Evolutionary conservation across 2,329 filamentous ascomycete species (phyloP).

Genomic region (Trichoderma pleuroti): DNA sequence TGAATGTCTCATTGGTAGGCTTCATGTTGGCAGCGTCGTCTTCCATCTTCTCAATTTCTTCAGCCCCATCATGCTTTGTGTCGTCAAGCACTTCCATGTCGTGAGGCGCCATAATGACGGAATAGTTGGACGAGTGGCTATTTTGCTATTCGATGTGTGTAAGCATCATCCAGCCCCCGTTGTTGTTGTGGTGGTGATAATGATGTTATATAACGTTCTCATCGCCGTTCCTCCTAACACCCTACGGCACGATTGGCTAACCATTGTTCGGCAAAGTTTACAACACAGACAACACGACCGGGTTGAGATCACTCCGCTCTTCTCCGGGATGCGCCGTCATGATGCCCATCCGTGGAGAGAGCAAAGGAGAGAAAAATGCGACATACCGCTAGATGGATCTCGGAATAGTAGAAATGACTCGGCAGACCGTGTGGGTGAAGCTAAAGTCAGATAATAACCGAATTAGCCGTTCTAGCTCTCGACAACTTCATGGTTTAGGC

Average conservation of each 20-base stretch:
- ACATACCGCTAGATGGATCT: background rate
- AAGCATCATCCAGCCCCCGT: background rate
- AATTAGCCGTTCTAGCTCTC: slow-evolving; percentile 4
- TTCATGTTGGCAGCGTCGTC: slow-evolving; percentile 1
- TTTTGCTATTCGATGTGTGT: background rate
- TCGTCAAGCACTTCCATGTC: background rate
- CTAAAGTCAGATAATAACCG: background rate
- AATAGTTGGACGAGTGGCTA: background rate
- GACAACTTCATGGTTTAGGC: background rate
- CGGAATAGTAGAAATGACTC: background rate
- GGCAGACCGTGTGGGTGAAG: background rate
- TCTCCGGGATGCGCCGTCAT: background rate
- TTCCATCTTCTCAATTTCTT: slow-evolving; percentile 9
- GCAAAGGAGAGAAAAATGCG: background rate
- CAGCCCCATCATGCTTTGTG: background rate
- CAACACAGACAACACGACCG: background rate
- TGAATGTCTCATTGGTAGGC: background rate
- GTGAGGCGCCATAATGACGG: background rate
- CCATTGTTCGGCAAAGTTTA: background rate
- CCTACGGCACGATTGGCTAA: background rate
- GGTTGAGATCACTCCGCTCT: background rate
- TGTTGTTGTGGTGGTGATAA: background rate
- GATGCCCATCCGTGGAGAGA: background rate
- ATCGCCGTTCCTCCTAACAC: background rate
- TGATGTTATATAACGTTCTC: background rate